Evolutionary conservation across 805 yeast species (phyloP).

Genomic region (Pichia deserticola): DNA sequence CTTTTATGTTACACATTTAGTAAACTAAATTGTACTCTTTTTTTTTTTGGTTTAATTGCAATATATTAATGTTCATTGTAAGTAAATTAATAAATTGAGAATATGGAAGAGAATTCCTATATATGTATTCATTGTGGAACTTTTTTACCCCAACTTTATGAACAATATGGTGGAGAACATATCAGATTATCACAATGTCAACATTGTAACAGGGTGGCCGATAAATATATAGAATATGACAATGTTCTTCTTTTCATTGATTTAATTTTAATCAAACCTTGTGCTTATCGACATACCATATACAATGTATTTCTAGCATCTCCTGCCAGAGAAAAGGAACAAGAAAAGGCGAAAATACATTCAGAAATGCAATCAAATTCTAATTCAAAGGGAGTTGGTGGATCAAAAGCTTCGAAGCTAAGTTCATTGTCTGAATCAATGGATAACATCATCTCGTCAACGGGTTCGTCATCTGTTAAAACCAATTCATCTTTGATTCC

Average conservation of each 20-base stretch:
- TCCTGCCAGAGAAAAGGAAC: neutral
- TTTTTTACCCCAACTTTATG: slow-evolving; percentile 58
- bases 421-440: neutral
- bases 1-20: too few relatives aligned
- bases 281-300: slow-evolving; percentile 80
- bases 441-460: neutral
- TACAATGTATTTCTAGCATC: slow-evolving; percentile 46
- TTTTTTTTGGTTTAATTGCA: neutral
- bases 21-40: neutral
- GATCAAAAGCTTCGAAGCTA: neutral
- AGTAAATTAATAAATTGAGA: too few relatives aligned
- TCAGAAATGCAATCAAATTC: neutral
- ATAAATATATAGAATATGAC: slow-evolving; percentile 88
- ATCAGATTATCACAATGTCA: slow-evolving; percentile 74
- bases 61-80: too few relatives aligned
- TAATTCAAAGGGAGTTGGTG: neutral
- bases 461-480: neutral
- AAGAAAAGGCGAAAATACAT: neutral
- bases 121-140: slow-evolving; percentile 81
- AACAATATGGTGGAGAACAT: slow-evolving; percentile 66
- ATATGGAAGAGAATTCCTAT: neutral
- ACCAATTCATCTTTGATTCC: neutral
- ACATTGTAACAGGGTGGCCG: slow-evolving; percentile 68
- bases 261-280: slow-evolving; percentile 73
- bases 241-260: slow-evolving; percentile 78